These are phyloP conservation scores for Tothia fuscella DNA, from an alignment of 2,329 filamentous ascomycete species.

Conservation along the genomic window DNA sequence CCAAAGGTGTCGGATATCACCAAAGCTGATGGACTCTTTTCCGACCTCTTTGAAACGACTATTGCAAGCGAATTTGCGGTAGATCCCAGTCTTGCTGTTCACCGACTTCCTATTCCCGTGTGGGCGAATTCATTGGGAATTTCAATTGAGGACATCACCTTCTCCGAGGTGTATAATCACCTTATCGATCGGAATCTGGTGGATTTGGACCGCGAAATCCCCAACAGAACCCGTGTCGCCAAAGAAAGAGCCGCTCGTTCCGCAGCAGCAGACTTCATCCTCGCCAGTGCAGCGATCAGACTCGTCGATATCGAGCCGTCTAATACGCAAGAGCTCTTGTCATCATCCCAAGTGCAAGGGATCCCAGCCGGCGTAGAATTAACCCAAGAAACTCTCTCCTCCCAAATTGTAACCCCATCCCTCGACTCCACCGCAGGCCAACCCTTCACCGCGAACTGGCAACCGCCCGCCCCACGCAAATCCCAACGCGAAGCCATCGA, in stretches of 20 bases:
- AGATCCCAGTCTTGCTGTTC: not conserved
- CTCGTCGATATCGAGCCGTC: not conserved
- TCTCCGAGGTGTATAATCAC: not conserved
- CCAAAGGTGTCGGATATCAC: not conserved
- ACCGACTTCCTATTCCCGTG: not conserved
- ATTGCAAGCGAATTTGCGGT: not conserved
- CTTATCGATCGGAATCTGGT: not conserved
- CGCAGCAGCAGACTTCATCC: not conserved
- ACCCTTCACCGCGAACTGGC: not conserved
- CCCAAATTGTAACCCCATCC: not conserved
- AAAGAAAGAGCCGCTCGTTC: not conserved
- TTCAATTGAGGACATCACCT: not conserved
- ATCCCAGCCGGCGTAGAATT: too few relatives aligned
- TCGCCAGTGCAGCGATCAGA: not conserved
- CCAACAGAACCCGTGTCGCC: not conserved
- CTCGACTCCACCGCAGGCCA: not conserved
- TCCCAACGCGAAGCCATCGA: not conserved
- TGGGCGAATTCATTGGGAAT: not conserved
- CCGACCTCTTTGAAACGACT: not conserved
- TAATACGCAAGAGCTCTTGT: not conserved
- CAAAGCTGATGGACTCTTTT: not conserved
- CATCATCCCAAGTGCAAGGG: not conserved
- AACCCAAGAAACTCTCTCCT: not conserved
- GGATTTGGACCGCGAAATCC: not conserved
- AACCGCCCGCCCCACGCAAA: not conserved